Percentiles rank a stretch among this genome's conserved stretches.
phyloP scores from a whole-genome alignment of 306 rosid genomes.

The Vigna nakashimae region DNA sequence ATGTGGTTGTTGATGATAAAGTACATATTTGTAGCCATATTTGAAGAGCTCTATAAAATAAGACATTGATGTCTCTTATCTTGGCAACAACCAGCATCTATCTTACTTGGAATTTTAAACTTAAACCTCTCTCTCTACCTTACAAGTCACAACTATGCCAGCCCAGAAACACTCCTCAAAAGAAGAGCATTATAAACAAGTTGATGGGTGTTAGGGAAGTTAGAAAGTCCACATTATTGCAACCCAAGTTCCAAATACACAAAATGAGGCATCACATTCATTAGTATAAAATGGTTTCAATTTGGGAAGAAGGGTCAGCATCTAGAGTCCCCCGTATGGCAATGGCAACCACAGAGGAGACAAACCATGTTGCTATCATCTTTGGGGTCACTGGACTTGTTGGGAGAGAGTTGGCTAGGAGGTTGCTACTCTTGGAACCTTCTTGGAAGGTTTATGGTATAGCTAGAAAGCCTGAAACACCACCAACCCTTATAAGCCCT shows the following conservation, averaged over 20 bases:
- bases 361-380: slow-evolving; percentile 67
- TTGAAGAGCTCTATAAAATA: slow-evolving; percentile 51
- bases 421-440: slow-evolving; percentile 53
- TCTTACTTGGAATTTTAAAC: slow-evolving; percentile 51
- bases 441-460: slow-evolving; percentile 91
- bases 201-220: slow-evolving; percentile 40
- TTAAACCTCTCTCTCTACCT: slow-evolving; percentile 42
- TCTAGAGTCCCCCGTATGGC: slow-evolving; percentile 16
- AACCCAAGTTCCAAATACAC: slow-evolving; percentile 34
- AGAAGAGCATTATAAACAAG: slow-evolving; percentile 40
- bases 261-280: slow-evolving; percentile 5
- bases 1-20: slow-evolving; percentile 4
- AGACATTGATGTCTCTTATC: slow-evolving; percentile 49
- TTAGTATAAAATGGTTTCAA: slow-evolving; percentile 53
- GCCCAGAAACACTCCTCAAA: slow-evolving; percentile 58
- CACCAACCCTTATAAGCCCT: slow-evolving; percentile 46
- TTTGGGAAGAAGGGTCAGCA: slow-evolving; percentile 25
- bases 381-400: slow-evolving; percentile 92
- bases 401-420: slow-evolving; percentile 74
- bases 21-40: slow-evolving; percentile 46
- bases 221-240: slow-evolving; percentile 45
- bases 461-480: slow-evolving; percentile 66
- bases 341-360: slow-evolving; percentile 55
- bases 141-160: slow-evolving; percentile 50
- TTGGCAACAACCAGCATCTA: slow-evolving; percentile 51